Evolutionary conservation across 768 basidiomycete species (phyloP).

Genomic region (Lyophyllum shimeji): DNA sequence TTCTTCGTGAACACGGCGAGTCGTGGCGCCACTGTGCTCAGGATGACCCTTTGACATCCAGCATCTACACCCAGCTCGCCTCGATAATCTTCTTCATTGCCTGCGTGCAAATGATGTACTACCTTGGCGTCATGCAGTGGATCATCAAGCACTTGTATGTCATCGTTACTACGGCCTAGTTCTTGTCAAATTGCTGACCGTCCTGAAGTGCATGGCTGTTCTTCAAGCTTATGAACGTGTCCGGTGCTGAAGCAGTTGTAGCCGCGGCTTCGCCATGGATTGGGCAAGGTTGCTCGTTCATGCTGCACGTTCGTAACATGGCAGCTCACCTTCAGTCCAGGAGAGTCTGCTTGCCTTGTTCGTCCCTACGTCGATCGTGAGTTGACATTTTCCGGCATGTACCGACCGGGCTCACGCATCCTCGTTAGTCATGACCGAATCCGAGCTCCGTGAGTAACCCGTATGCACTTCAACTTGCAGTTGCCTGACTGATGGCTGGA

Average conservation of each 20-base stretch:
- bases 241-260: constrained; percentile 94
- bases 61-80: constrained; percentile 42
- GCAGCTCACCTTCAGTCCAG: constrained; percentile 14
- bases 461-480: background rate
- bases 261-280: constrained; percentile 94
- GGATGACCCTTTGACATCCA: constrained; percentile 4
- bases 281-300: constrained; percentile 59
- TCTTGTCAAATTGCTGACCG: background rate
- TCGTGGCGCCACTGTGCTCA: constrained; percentile 8
- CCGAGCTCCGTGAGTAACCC: constrained; percentile 62
- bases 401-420: background rate
- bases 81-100: constrained; percentile 95
- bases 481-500: constrained; percentile 14
- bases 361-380: constrained; percentile 73
- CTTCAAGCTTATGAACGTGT: constrained; percentile 87
- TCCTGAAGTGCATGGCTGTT: constrained; percentile 80
- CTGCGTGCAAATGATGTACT: constrained; percentile 89
- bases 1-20: constrained; percentile 81
- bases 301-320: background rate
- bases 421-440: constrained; percentile 67
- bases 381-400: constrained; percentile 16
- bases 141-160: constrained; percentile 79
- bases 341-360: constrained; percentile 84
- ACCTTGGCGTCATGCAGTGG: constrained; percentile 94
- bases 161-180: background rate